Base-by-base conservation (phyloP, 257 asterid genomes). In the Fraxinus excelsior region DNA sequence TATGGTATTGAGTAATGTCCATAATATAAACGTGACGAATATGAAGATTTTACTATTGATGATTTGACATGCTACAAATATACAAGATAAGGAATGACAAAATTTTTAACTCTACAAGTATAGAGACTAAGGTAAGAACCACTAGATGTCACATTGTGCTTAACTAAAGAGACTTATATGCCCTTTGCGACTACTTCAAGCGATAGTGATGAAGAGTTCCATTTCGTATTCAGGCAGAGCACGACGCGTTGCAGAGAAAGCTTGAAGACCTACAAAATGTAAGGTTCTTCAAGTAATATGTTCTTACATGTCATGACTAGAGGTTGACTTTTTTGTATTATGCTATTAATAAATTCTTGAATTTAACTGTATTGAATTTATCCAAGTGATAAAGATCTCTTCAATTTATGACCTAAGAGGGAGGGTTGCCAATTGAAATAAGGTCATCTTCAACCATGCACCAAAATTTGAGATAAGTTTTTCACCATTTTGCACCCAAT, bases 161-260 rank as follows among this genome's bases (percentile, higher is more conserved):
- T 37, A 37, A 37, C 42, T 37, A 37, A 37, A 7, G 42, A 37
- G 11, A 37, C 9, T 7, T 37, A 37, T 37, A 37, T 37, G 7
- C 42, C 99, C 2, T 96, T 96, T 85, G 99, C 99, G 73, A 96
- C 98, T 53, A 93, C 98, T 76, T 80, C 91, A 38, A 93, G 98
- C 82, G 98, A 96, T 38, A 96, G 93, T 37, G 97, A 96, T 70
- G 99, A 93, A 85, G 95, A 82, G 97, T 93, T 79, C 98, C 98
- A 28, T 96, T 88, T 82, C 96, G 98, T 71, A 89, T 96, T 81
- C 87, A 87, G 86, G 99, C 96, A 78, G 99, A 96, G 87, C 99
- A 96, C 46, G 97, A 96, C 79, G 98, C 95, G 12, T 83, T 93
- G 78, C 99, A 93, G 89, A 96, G 77, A 83, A 90, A 94, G 85